Evolutionary conservation across 306 rosid species (phyloP).

Genomic region (Hippophae tibetana): DNA sequence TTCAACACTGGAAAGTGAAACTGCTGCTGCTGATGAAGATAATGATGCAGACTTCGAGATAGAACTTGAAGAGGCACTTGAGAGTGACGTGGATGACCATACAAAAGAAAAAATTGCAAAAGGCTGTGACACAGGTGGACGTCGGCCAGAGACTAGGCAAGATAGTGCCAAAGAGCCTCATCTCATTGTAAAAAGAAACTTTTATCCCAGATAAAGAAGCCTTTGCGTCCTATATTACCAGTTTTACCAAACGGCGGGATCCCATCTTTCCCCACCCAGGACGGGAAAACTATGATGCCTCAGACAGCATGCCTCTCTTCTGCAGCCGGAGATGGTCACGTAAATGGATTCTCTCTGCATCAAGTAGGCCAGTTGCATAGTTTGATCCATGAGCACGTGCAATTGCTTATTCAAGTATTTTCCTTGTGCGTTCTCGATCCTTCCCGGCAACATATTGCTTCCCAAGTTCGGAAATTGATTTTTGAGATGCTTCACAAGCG

Average conservation of each 20-base stretch:
- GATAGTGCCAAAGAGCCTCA: constrained; percentile 45
- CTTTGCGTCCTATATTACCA: constrained; percentile 79
- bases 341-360: constrained; percentile 68
- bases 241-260: constrained; percentile 39
- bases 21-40: constrained; percentile 74
- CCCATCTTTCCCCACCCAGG: constrained; percentile 26
- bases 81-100: constrained; percentile 65
- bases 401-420: constrained; percentile 88
- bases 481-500: constrained; percentile 70
- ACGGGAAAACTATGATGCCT: constrained; percentile 38
- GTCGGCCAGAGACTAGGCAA: constrained; percentile 85
- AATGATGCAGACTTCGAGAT: constrained; percentile 93
- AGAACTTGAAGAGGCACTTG: constrained; percentile 91
- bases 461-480: constrained; percentile 68
- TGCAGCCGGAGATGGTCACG: constrained; percentile 37
- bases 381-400: constrained; percentile 85
- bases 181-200: constrained; percentile 39
- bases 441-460: constrained; percentile 65
- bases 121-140: constrained; percentile 49
- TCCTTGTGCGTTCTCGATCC: constrained; percentile 64
- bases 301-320: constrained; percentile 38
- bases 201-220: constrained; percentile 47
- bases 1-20: constrained; percentile 51
- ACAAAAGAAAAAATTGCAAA: constrained; percentile 21
- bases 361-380: constrained; percentile 76